phyloP scores from a whole-genome alignment of 805 yeast species.

The Saturnispora gosingensis region DNA sequence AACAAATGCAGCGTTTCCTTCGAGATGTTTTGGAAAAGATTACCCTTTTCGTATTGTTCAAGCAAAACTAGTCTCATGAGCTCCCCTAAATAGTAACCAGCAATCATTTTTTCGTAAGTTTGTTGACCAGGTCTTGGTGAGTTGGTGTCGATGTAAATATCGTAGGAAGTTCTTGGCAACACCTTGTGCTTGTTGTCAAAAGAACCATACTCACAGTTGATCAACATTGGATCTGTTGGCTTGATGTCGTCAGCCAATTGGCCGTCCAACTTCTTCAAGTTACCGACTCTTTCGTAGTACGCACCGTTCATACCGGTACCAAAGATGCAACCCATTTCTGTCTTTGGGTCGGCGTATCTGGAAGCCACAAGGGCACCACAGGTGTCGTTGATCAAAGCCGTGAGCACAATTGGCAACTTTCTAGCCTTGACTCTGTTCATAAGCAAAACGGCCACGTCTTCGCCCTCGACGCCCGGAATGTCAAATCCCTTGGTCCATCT shows the following conservation, averaged over 20 bases:
- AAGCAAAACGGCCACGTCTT: constrained; percentile 88
- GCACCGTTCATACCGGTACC: constrained; percentile 99
- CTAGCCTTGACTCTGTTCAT: constrained; percentile 61
- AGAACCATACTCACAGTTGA: constrained; percentile 98
- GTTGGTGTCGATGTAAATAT: constrained; percentile 68
- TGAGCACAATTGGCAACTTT: constrained; percentile 75
- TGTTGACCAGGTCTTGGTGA: constrained; percentile 98
- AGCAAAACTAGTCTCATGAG: constrained; percentile 71
- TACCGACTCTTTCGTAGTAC: constrained; percentile 69
- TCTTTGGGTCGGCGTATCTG: constrained; percentile 79
- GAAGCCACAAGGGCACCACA: constrained; percentile 97
- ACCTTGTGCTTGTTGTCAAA: constrained; percentile 86
- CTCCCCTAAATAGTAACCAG: constrained; percentile 96
- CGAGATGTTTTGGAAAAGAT: constrained; percentile 47
- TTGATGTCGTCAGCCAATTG: constrained; percentile 56
- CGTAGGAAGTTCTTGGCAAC: constrained; percentile 88
- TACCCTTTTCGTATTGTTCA: constrained; percentile 59
- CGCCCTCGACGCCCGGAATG: constrained; percentile 89
- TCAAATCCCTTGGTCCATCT: constrained; percentile 99
- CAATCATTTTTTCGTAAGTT: constrained; percentile 94
- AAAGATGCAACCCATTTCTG: constrained; percentile 94
- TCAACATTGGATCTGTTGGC: constrained; percentile 74
- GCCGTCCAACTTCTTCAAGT: constrained; percentile 82
- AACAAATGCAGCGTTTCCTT: constrained; percentile 53
- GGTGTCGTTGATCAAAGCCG: constrained; percentile 94